phyloP scores from a whole-genome alignment of 192 early-diverging fungal genomes.

The Irineochytrium annulatum region DNA sequence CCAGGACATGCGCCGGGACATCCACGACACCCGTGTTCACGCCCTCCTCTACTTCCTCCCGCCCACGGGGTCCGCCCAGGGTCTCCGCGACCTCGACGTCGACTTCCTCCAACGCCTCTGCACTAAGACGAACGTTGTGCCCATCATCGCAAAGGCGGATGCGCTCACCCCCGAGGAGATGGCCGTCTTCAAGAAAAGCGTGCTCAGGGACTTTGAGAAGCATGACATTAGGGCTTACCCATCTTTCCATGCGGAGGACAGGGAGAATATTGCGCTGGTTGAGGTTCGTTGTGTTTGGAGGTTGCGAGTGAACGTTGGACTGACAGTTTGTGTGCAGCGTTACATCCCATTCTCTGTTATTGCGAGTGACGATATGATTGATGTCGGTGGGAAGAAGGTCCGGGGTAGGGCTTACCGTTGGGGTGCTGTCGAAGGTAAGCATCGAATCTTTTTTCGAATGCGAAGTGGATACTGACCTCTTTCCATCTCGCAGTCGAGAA shows the following conservation, averaged over 20 bases:
- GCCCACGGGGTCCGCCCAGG: conserved; percentile 57
- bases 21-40: conserved; percentile 90
- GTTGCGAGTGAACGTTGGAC: too few relatives aligned
- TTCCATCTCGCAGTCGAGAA: conserved; percentile 78
- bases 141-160: conserved; percentile 86
- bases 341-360: conserved; percentile 91
- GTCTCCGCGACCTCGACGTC: conserved; percentile 57
- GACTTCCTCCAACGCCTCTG: conserved; percentile 85
- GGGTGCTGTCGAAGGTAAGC: conserved; percentile 77
- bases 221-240: conserved; percentile 64
- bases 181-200: conserved; percentile 74
- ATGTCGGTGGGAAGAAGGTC: conserved; percentile 71
- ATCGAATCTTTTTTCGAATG: too few relatives aligned
- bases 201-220: conserved; percentile 57
- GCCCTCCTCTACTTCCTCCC: conserved; percentile 95
- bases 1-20: conserved; percentile 58
- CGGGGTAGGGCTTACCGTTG: conserved; percentile 90
- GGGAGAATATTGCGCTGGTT: conserved; percentile 52
- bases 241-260: conserved; percentile 58
- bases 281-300: conserved; percentile 81
- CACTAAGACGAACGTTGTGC: conserved; percentile 85
- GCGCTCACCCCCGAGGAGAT: conserved; percentile 81
- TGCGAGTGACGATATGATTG: conserved; percentile 82
- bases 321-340: too few relatives aligned
- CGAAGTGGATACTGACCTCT: too few relatives aligned